phyloP scores from a whole-genome alignment of 805 yeast genomes.

The Hanseniaspora guilliermondii region DNA sequence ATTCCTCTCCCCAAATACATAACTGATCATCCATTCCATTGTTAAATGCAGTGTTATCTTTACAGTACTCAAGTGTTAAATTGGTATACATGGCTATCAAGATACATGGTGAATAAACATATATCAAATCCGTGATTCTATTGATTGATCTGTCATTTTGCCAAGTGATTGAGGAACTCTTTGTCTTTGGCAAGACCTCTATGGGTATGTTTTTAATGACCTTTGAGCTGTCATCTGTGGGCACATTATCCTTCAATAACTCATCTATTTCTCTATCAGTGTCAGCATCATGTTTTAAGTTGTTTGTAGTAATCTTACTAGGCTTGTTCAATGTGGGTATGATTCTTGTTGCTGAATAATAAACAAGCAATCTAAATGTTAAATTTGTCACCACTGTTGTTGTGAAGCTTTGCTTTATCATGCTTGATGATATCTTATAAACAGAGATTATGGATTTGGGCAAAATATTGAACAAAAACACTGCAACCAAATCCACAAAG shows the following conservation, averaged over 20 bases:
- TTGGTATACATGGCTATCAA: slow-evolving; percentile 93
- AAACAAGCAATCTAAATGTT: slow-evolving; percentile 74
- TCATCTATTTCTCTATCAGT: slow-evolving; percentile 12
- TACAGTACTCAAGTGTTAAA: slow-evolving; percentile 76
- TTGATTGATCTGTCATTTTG: not conserved
- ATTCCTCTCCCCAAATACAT: slow-evolving; percentile 39
- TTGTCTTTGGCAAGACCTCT: not conserved
- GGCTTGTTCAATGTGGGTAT: slow-evolving; percentile 55
- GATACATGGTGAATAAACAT: slow-evolving; percentile 86
- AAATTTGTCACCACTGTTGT: slow-evolving; percentile 71
- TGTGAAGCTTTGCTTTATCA: slow-evolving; percentile 52
- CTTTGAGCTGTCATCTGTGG: not conserved
- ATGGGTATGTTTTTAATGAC: not conserved
- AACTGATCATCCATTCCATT: slow-evolving; percentile 20
- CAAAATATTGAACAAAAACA: slow-evolving; percentile 4
- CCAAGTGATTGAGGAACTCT: not conserved
- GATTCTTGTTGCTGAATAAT: slow-evolving; percentile 84
- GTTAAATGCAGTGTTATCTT: slow-evolving; percentile 46
- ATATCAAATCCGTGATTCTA: slow-evolving; percentile 43
- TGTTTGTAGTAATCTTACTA: slow-evolving; percentile 20
- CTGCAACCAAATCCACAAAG: slow-evolving; percentile 1
- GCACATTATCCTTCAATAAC: not conserved
- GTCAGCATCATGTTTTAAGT: not conserved
- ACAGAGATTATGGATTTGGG: slow-evolving; percentile 13
- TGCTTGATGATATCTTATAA: slow-evolving; percentile 26